Evolutionary conservation across 495 filamentous ascomycete genomes (phyloP), one percentile per base, ranked within the genome.

Genomic region (Pseudomonodictys pantanalensis): DNA sequence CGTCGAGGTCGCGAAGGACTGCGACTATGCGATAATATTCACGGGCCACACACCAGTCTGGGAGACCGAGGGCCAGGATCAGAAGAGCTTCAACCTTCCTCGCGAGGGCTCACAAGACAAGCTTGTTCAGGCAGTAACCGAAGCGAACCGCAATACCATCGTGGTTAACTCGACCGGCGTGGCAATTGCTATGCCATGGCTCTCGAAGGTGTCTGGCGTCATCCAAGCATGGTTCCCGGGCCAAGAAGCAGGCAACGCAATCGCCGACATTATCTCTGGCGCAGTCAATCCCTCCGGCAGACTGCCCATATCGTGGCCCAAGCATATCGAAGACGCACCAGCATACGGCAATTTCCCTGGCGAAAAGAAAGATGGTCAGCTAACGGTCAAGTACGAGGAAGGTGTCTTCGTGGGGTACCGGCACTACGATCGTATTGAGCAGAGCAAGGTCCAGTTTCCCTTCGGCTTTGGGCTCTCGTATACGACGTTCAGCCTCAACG

Each of bases 211-310:
- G 26, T 20, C 42, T 4, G 64, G 47, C 15, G 55, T 67, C 12
- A 2, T 67, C 0, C 60, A 63, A 33, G 52, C 53, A 2, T 63
- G 54, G 53, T 64, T 54, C 32, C 60, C 64, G 4, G 64, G 64
- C 11, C 64, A 67, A 44, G 64, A 67, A 32, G 58, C 59, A 11
- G 64, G 64, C 0, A 84, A 86, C 63, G 80, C 78, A 32, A 77
- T 88, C 38, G 83, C 81, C 0, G 79, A 83, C 52, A 73, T 85
- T 8, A 72, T 85, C 1, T 78, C 80, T 38, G 81, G 83, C 26
- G 62, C 72, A 25, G 76, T 79, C 25, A 85, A 83, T 58, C 83
- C 83, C 4, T 79, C 77, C 43, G 83, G 74, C 20, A 81, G 82
- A 52, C 71, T 84, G 20, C 79, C 74, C 6, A 73, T 82, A 48